Evolutionary conservation across 2,329 filamentous ascomycete species (phyloP).

Genomic region (Colletotrichum spinosum): DNA sequence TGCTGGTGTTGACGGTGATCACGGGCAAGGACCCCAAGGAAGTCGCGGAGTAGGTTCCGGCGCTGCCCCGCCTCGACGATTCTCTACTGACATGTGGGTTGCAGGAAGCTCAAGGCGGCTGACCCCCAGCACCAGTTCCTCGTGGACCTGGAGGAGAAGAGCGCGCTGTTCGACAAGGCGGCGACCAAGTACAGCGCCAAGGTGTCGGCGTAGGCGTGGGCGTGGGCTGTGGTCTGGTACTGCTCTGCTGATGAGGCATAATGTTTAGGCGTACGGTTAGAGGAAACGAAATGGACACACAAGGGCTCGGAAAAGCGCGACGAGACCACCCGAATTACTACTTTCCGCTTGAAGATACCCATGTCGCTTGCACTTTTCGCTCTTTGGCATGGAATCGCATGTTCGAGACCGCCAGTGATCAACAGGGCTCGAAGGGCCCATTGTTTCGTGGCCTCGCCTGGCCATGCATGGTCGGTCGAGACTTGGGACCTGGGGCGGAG

Average conservation of each 20-base stretch:
- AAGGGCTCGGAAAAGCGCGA: constrained; percentile 36
- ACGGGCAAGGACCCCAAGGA: constrained; percentile 77
- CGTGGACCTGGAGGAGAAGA: constrained; percentile 84
- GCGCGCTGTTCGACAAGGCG: constrained; percentile 85
- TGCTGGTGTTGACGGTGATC: constrained; percentile 82
- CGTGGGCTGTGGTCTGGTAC: constrained; percentile 41
- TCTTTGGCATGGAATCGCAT: constrained; percentile 2
- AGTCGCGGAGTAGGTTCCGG: constrained; percentile 66
- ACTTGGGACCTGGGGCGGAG: neutral
- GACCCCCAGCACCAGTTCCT: constrained; percentile 79
- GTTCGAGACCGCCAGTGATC: constrained; percentile 27
- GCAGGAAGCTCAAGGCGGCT: constrained; percentile 66
- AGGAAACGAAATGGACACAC: constrained; percentile 32
- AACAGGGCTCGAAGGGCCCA: constrained; percentile 33
- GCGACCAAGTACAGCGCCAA: constrained; percentile 89
- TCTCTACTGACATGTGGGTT: constrained; percentile 23
- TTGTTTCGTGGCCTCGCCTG: constrained; percentile 18
- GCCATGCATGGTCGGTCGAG: constrained; percentile 5
- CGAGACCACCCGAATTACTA: constrained; percentile 34
- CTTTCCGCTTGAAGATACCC: constrained; percentile 36
- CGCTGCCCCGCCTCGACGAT: neutral
- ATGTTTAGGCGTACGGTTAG: constrained; percentile 38
- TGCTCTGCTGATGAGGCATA: constrained; percentile 36
- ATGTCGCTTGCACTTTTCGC: constrained; percentile 8
- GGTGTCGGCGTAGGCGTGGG: constrained; percentile 74